Evolutionary conservation across 805 yeast species (phyloP).

Genomic region (Candida peoriensis): DNA sequence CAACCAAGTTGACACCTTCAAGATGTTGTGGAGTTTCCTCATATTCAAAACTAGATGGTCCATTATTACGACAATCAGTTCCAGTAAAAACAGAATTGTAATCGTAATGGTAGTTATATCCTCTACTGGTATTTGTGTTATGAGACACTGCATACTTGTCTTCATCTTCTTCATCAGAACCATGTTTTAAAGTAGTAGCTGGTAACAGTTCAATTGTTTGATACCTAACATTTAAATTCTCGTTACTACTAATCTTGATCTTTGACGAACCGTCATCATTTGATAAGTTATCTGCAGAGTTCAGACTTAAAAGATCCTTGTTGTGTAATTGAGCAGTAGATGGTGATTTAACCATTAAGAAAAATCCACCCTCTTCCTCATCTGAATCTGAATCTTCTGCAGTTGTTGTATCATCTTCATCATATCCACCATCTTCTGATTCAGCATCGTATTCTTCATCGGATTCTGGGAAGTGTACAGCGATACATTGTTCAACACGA

Average conservation of each 20-base stretch:
- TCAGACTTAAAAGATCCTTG: conserved; percentile 10
- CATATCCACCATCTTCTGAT: conserved; percentile 11
- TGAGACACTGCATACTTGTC: conserved; percentile 56
- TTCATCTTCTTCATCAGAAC: conserved; percentile 51
- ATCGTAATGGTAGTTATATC: conserved; percentile 74
- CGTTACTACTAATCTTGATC: background rate
- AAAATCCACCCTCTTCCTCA: conserved; percentile 68
- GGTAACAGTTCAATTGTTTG: conserved; percentile 76
- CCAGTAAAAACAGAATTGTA: conserved; percentile 71
- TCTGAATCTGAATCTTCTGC: conserved; percentile 33
- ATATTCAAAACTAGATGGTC: conserved; percentile 14
- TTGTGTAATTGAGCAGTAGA: conserved; percentile 26
- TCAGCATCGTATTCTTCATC: conserved; percentile 24
- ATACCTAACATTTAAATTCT: conserved; percentile 1
- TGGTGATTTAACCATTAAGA: conserved; percentile 48
- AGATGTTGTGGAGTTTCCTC: conserved; percentile 22
- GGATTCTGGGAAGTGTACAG: conserved; percentile 35
- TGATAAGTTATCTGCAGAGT: conserved; percentile 10
- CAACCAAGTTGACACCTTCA: conserved; percentile 24
- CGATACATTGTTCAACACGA: conserved; percentile 91
- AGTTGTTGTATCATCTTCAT: conserved; percentile 23
- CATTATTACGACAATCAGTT: conserved; percentile 25
- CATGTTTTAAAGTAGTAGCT: conserved; percentile 78
- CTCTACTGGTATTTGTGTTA: conserved; percentile 66
- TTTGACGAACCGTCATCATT: background rate